Conservation (phyloP, 1,139 yeast species). For the Candida albicans region DNA sequence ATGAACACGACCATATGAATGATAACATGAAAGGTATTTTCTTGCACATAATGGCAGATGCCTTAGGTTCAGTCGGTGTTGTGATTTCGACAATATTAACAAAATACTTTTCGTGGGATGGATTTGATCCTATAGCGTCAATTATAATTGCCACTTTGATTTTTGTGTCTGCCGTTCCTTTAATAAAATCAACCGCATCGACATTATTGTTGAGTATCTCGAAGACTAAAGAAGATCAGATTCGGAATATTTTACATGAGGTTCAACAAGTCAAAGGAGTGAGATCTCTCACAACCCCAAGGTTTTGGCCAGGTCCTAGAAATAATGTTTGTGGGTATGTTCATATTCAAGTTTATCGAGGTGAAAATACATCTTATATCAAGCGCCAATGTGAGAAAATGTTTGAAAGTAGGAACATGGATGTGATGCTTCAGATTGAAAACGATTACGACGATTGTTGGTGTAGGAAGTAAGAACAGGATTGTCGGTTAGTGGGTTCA, state of each 20-base stretch:
- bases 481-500: not conserved
- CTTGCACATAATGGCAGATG: constrained; percentile 90
- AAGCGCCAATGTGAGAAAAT: constrained; percentile 60
- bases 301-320: constrained; percentile 80
- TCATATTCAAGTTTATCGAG: constrained; percentile 67
- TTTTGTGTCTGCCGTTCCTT: constrained; percentile 78
- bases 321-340: constrained; percentile 52
- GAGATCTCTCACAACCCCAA: constrained; percentile 79
- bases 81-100: constrained; percentile 78
- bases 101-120: constrained; percentile 55
- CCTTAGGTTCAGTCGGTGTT: constrained; percentile 95
- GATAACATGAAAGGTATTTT: constrained; percentile 96
- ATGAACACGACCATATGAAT: constrained; percentile 41
- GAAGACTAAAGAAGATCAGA: constrained; percentile 52
- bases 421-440: constrained; percentile 62
- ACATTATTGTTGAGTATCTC: constrained; percentile 66
- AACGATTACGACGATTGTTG: constrained; percentile 59
- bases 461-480: constrained; percentile 37
- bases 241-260: constrained; percentile 66
- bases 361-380: constrained; percentile 63
- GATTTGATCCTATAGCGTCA: constrained; percentile 92
- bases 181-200: constrained; percentile 76
- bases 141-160: constrained; percentile 81
- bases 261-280: constrained; percentile 75
- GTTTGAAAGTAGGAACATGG: constrained; percentile 33